Evolutionary conservation across 73 alveolate genomes (phyloP).

Genomic region (Paraurostyla sp.): DNA sequence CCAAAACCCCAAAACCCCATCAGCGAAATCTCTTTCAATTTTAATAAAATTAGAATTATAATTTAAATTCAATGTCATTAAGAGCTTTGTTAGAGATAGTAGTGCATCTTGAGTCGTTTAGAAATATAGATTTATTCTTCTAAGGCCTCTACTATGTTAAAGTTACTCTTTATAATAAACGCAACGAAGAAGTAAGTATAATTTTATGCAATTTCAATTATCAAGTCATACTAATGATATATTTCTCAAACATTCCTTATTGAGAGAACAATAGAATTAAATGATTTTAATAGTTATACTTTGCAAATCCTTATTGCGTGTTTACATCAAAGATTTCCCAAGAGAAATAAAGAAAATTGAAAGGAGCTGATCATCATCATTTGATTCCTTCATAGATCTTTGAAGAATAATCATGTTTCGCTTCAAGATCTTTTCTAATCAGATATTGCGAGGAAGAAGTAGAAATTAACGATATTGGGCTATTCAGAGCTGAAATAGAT

Average conservation of each 20-base stretch:
- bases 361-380: constrained; percentile 59
- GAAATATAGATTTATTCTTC: constrained; percentile 84
- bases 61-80: constrained; percentile 74
- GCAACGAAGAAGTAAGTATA: constrained; percentile 13
- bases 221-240: too few species aligned
- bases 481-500: constrained; percentile 61
- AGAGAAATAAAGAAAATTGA: constrained; percentile 31
- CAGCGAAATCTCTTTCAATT: background rate
- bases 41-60: background rate
- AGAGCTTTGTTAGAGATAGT: constrained; percentile 76
- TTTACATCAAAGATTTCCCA: background rate
- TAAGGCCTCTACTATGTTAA: constrained; percentile 81
- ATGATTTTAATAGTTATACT: background rate
- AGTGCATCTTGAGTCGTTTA: constrained; percentile 80
- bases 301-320: constrained; percentile 52
- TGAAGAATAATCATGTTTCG: constrained; percentile 40
- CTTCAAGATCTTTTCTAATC: constrained; percentile 62
- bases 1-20: constrained; percentile 52
- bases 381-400: constrained; percentile 39
- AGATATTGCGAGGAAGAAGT: constrained; percentile 77
- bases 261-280: background rate
- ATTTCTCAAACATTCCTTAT: too few species aligned
- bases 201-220: too few species aligned
- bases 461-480: constrained; percentile 54
- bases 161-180: constrained; percentile 68